Evolutionary conservation across 2,329 filamentous ascomycete genomes (phyloP).

Genomic region (Beauveria sp.): DNA sequence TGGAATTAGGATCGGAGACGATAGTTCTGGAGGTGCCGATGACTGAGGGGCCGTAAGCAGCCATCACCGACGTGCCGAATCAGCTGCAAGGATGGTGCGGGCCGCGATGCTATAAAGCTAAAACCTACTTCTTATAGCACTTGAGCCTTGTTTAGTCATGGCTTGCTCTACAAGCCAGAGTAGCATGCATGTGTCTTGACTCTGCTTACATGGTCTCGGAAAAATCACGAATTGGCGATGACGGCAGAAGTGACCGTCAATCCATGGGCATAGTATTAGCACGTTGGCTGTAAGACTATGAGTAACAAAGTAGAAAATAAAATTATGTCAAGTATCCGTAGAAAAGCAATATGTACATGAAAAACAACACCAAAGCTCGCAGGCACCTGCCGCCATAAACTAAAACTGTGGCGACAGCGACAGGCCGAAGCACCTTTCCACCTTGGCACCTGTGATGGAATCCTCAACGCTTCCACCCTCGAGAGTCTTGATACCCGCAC

Average conservation of each 20-base stretch:
- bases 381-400: background rate
- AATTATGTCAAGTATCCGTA: too few relatives aligned
- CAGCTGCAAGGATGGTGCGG: background rate
- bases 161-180: too few relatives aligned
- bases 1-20: background rate
- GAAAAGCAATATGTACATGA: background rate
- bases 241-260: too few relatives aligned
- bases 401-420: background rate
- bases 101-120: background rate
- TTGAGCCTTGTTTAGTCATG: background rate
- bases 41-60: background rate
- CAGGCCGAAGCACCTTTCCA: conserved; percentile 12
- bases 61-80: background rate
- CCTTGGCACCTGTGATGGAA: conserved; percentile 21
- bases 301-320: too few relatives aligned
- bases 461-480: conserved; percentile 17
- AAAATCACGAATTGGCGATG: too few relatives aligned
- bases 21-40: background rate
- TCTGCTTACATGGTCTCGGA: too few relatives aligned
- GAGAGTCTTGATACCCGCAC: conserved; percentile 17
- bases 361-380: background rate
- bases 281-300: too few relatives aligned
- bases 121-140: background rate
- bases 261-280: too few relatives aligned
- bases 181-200: too few relatives aligned